Evolutionary conservation across 352 stramenopile species (phyloP), one percentile per base, ranked within the genome.

Genomic region (Hyaloperonospora arabidopsidis): DNA sequence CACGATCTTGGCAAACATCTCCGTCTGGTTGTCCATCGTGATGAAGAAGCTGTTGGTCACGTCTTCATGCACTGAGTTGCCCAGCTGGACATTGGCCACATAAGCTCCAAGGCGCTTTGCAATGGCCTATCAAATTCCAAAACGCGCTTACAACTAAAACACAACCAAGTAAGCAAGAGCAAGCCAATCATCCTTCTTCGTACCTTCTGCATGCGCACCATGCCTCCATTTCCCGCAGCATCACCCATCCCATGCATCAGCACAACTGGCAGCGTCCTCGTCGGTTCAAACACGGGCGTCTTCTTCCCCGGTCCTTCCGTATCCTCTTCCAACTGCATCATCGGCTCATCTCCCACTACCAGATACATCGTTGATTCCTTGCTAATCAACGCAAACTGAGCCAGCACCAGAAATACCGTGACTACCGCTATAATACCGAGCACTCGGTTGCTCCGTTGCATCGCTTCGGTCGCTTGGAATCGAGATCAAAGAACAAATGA

Each of bases 171-270:
- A 17, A 44, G 22, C 2, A 29, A 2, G 10, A 46, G 14, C 21
- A 15, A 51, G 14, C 5, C 45, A 50, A 11, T 39, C n/a, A 44
- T 21, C n/a, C n/a, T 29, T 39, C 8, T 6, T 46, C 60, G 10
- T 65, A 90, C 83, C 55, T 87, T 79, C 38, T 84, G 76, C 40
- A 97, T 91, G 6, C 61, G 58, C 48, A 70, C 51, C 87, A 98
- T 97, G 17, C 91, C 93, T 14, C 68, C 52, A 59, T 98, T 97
- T 6, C 82, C 84, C 36, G 87, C 95, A 12, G 83, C 87, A 52
- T 98, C 93, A n/a, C 89, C 93, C 89, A 98, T 98, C 12, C 93
- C 93, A 57, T 98, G 91, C 65, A 96, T 95, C 22, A 95, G 44
- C 14, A 96, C 79, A 1, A 95, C 72, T 1, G 87, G 87, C 36